These are phyloP conservation scores for Scleroderma bovista DNA, from an alignment of 768 basidiomycete genomes.

Conservation along the genomic window DNA sequence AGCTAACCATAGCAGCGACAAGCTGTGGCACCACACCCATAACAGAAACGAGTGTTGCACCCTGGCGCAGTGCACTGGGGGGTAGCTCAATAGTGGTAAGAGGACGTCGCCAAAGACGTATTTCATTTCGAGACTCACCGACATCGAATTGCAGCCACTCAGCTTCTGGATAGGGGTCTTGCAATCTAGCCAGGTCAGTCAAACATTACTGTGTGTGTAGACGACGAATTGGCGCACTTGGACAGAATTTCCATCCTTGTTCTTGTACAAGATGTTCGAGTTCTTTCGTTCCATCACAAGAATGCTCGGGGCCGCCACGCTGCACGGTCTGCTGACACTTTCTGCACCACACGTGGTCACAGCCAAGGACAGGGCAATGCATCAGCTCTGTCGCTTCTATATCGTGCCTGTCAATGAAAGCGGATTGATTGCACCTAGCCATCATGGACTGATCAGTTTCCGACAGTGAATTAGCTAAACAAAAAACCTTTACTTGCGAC, in stretches of 20 bases:
- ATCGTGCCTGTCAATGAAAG: constrained; percentile 46
- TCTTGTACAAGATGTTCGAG: constrained; percentile 45
- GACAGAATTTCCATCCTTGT: constrained; percentile 59
- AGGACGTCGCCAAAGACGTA: not conserved
- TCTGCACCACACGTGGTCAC: constrained; percentile 56
- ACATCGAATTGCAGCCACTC: constrained; percentile 55
- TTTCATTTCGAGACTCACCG: constrained; percentile 33
- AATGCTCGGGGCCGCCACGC: constrained; percentile 37
- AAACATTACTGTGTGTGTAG: no score
- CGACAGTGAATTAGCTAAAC: no score
- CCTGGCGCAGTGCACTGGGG: constrained; percentile 50
- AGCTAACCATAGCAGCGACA: not conserved
- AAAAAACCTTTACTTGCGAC: constrained; percentile 39
- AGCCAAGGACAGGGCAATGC: constrained; percentile 44
- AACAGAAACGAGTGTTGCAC: constrained; percentile 56
- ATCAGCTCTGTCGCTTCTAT: constrained; percentile 37
- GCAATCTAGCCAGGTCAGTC: constrained; percentile 31
- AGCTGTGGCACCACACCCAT: constrained; percentile 43
- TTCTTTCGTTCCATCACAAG: constrained; percentile 54
- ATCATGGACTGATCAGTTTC: not conserved
- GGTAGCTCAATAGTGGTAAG: not conserved
- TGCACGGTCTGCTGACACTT: constrained; percentile 42
- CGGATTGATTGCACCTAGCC: constrained; percentile 43
- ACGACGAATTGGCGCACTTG: constrained; percentile 34
- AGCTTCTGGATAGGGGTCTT: constrained; percentile 47